Evolutionary conservation across 2,329 filamentous ascomycete species (phyloP), one percentile per base, ranked within the genome.

Genomic region (Drechslerella coelobrocha): DNA sequence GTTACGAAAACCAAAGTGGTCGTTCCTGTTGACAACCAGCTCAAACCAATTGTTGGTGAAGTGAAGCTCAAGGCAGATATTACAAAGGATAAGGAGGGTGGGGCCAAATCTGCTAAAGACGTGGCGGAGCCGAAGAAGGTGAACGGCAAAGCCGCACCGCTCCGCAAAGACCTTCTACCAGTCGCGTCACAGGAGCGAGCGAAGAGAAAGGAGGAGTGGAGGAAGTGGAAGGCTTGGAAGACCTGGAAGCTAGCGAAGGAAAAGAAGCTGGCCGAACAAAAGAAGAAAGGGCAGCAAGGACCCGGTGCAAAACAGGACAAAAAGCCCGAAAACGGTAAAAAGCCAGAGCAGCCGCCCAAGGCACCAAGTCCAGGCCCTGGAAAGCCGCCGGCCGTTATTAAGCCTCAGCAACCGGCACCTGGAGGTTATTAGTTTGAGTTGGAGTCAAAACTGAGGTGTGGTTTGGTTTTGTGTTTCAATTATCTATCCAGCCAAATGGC

Each of bases 21-120:
- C 10, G 14, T 50, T 29, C 39, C 56, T 4, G 26, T 39, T 4
- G 45, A 61, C 21, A 43, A 29, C 12, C 52, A 37, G 31, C 23
- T 37, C 26, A 69, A 69, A 37, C 65, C 65, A 21, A 37, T 9
- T 6, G 26, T 57, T 10, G 52, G 65, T 21, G 39, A 41, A 10
- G 10, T 48, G 5, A 39, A 9, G n/a, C 12, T 69, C 1, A 47
- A 48, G 10, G 23, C 65, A 1, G 37, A 37, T 3, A 51, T 51
- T 19, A 69, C 65, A 21, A 51, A 69, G 27, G 43, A 51, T 34
- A 62, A 69, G 29, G 62, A 55, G n/a, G 65, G 65, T 14, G 65
- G 65, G 14, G 65, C 50, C 19, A 17, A 29, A 17, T 41, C 27
- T 7, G 26, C 24, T 9, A 5, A 41, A 21, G 27, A 69, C 21